These are phyloP conservation scores for Trichophyton simii DNA, from an alignment of 2,329 filamentous ascomycete species.

Conservation along the genomic window DNA sequence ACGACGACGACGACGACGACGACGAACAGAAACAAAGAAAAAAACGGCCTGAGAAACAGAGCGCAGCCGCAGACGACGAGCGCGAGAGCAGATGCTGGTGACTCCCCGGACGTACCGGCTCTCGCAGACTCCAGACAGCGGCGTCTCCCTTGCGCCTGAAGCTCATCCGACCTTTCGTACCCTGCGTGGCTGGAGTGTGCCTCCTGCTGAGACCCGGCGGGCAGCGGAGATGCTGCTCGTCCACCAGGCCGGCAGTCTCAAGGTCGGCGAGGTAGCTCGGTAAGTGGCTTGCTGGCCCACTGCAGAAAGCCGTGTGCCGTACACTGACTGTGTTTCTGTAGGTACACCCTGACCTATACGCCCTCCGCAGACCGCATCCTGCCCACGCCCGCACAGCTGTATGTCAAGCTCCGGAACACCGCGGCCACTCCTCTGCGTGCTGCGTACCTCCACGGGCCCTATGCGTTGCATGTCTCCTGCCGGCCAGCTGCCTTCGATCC, in stretches of 20 bases:
- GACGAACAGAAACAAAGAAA: background rate
- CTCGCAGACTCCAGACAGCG: constrained; percentile 27
- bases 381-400: constrained; percentile 66
- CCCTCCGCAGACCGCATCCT: constrained; percentile 80
- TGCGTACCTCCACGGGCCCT: constrained; percentile 91
- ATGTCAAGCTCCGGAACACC: constrained; percentile 83
- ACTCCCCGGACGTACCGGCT: constrained; percentile 32
- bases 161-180: constrained; percentile 21
- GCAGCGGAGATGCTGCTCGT: constrained; percentile 62
- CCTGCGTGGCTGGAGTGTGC: constrained; percentile 25
- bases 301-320: background rate
- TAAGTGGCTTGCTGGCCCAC: constrained; percentile 30
- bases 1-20: background rate
- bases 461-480: constrained; percentile 75
- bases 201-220: constrained; percentile 15
- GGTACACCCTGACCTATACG: constrained; percentile 78
- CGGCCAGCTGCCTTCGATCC: constrained; percentile 77
- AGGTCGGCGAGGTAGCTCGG: constrained; percentile 86
- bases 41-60: constrained; percentile 4
- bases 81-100: constrained; percentile 29
- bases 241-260: constrained; percentile 81
- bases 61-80: background rate
- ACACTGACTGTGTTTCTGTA: constrained; percentile 17
- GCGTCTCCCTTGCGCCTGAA: constrained; percentile 14
- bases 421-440: constrained; percentile 82